A percentile compares a stretch with the other conserved stretches of the same genome.
Evolutionary conservation across 768 basidiomycete species (phyloP).

Genomic region (Tylopilus rubrobrunneus): DNA sequence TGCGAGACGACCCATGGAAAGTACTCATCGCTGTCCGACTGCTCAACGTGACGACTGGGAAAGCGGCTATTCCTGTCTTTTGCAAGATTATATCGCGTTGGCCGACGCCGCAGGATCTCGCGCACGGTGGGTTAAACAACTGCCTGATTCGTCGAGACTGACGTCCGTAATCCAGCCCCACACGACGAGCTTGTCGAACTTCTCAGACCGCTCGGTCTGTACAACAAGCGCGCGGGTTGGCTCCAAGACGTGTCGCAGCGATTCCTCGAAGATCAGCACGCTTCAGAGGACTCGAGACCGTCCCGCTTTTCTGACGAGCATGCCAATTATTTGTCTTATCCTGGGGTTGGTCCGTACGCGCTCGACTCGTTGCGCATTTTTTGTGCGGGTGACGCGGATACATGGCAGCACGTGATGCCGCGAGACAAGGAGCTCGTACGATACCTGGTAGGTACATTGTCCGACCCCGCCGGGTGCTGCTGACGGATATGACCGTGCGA

Average conservation of each 20-base stretch:
- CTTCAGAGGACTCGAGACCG: constrained; percentile 23
- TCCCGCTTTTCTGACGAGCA: neutral
- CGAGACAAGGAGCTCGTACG: constrained; percentile 65
- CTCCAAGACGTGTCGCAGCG: constrained; percentile 50
- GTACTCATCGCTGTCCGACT: constrained; percentile 62
- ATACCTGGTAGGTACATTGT: constrained; percentile 51
- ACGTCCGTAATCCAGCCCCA: constrained; percentile 33
- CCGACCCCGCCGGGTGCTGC: neutral
- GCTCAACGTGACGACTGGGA: constrained; percentile 67
- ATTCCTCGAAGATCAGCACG: constrained; percentile 41
- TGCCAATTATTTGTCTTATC: constrained; percentile 38
- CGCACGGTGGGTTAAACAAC: constrained; percentile 41
- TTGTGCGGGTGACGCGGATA: constrained; percentile 36
- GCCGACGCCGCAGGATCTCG: constrained; percentile 53
- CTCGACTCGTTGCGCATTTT: constrained; percentile 77
- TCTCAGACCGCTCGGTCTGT: constrained; percentile 56
- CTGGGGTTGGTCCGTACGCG: constrained; percentile 68
- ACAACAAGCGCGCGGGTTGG: constrained; percentile 52
- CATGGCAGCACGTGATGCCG: constrained; percentile 64
- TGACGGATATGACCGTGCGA: neutral
- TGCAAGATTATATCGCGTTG: constrained; percentile 52
- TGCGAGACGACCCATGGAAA: constrained; percentile 63
- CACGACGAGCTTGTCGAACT: constrained; percentile 40
- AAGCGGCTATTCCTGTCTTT: constrained; percentile 62
- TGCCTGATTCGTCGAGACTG: neutral